Evolutionary conservation across 805 yeast genomes (phyloP), one percentile per base, ranked within the genome.

Genomic region (Wickerhamiella parazyma): DNA sequence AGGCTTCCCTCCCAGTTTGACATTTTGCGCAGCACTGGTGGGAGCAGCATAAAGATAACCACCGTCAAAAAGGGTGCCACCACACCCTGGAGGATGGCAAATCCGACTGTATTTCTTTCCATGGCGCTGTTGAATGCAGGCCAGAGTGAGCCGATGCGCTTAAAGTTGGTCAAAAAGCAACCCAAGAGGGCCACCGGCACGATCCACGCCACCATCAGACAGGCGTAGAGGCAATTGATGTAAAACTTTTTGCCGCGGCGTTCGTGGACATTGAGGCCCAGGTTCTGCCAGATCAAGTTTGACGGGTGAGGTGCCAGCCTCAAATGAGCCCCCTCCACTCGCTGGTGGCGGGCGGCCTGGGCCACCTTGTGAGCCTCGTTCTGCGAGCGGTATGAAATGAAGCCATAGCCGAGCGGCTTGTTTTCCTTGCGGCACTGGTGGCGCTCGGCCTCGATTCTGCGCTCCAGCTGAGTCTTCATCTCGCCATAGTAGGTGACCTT

Each of bases 131-230:
- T 51, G 42, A 64, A 64, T 1, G 51, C 51, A 1, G 58, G 59
- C 66, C 66, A 63, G n/a, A 63, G 51, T 7, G 48, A 52, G 1
- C 63, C 68, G 16, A 64, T 49, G 6, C 66, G 48, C 21, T 57
- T 56, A 38, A 64, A 41, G 38, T 64, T 62, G 8, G 67, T 53
- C 10, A 64, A 26, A 39, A 64, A 64, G 37, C 65, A 61, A 18
- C 67, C 67, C 26, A 64, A 59, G 38, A 64, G 59, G 1, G 68
- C 68, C 44, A 58, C 61, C 3, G 68, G 68, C 3, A 61, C 60
- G 17, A 63, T 55, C 67, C 67, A 64, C 8, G 56, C 47, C 1
- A 63, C 29, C 42, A 63, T 37, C 31, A 64, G 31, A 3, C 45
- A 42, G 1, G 50, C 48, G 42, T 55, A 63, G 2, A 63, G 25